Base-by-base conservation (phyloP, 176 grass and related monocot genomes). In the Urochloa ruziziensis region DNA sequence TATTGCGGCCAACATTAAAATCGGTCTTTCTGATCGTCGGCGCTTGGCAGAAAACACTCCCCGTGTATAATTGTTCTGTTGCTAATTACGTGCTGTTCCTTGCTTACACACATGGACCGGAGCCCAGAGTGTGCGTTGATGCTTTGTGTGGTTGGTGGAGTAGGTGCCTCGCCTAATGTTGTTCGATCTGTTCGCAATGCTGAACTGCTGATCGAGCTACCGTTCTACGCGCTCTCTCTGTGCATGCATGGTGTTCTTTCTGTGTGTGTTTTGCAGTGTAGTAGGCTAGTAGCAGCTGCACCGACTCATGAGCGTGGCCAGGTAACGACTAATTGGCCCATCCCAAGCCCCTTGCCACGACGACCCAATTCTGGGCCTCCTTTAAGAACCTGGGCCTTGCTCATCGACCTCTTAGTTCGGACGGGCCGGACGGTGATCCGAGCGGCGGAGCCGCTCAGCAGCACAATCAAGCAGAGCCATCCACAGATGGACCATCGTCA, bases 91-190 rank as follows among this genome's bases (percentile, higher is more conserved):
- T 42, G 25, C 29, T 3, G 16, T 5, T 51, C 69, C 58, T 75
- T 52, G 17, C 60, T 37, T 59, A 7, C 54, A 62, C 36, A 36
- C 59, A 75, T 9, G 46, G 33, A 27, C 6, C 23, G 28, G n/a
- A 8, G 13, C 19, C 42, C 23, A 27, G n/a, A 8, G 13, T 15
- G 68, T 30, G 24, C 37, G 49, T 62, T 30, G 75, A 40, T 81
- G 29, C 30, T 60, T 58, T 75, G 29, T 60, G 35, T n/a, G 79
- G 46, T 80, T 5, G 29, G 73, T 74, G 48, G 7, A 76, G 78
- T 82, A 68, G 61, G 29, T 49, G 78, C 4, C 69, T 47, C 7
- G 58, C 11, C 34, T 47, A 11, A 9, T 29, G 42, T 86, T 16
- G 21, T 19, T 56, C 12, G 37, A 33, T 60, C 19, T n/a, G 52